Base-by-base conservation (phyloP, 2,329 filamentous ascomycete species). In the Gaeumannomyces tritici region DNA sequence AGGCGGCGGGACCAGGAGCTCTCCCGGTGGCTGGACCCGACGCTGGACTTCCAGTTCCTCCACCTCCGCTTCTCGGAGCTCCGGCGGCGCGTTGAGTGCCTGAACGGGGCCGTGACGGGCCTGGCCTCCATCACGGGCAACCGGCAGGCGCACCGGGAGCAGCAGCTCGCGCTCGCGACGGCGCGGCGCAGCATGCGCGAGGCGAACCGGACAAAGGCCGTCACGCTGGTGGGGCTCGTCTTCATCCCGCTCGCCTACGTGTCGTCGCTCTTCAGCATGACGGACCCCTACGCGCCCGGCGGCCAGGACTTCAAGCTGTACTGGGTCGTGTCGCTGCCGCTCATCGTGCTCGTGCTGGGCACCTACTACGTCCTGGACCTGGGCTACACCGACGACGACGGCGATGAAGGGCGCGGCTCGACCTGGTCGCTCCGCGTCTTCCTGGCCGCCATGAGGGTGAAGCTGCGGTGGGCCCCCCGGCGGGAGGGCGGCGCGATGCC, bases 81-180 rank as follows among this genome's bases (percentile, higher is more conserved):
- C 21, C 62, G 68, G 26, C 68, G 67, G 59, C 65, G 66, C 12
- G 65, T 64, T 7, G 65, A 69, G 59, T 62, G 62, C 24, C 66
- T 70, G 57, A 68, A 67, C 66, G 63, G 62, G 8, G 66, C 67
- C 27, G 66, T 69, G 26, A 68, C 65, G 31, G 68, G 67, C 5
- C 62, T 70, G 13, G 68, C 65, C 27, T 64, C 63, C 62, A 68
- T 70, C 63, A 66, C 68, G 21, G 68, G 68, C 27, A 69, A 69
- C 56, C 64, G 68, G 15, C 65, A 67, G 62, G 65, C 64, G 13
- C 66, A 64, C 42, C 63, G 64, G 57, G 66, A 69, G 61, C 67
- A 69, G 63, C 67, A 69, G 62, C 62, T 64, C 26, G 63, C 65
- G 0, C 59, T 65, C n/a, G 61, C 59, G 9, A 51, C 63, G 29